Evolutionary conservation across 106 monocot species (phyloP).

Genomic region (Platanthera zijinensis): DNA sequence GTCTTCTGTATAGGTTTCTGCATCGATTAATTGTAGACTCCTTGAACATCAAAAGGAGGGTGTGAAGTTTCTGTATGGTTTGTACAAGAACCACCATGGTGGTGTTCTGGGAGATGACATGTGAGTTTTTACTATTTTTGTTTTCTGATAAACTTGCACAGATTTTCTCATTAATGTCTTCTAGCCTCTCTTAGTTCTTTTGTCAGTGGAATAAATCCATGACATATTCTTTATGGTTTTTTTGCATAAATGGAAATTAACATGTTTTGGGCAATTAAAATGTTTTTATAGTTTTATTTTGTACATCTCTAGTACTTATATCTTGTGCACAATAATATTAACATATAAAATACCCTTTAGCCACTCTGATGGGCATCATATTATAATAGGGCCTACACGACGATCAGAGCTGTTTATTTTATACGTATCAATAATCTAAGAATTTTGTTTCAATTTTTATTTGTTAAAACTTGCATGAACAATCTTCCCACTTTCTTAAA

Average conservation of each 20-base stretch:
- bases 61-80: conserved; percentile 63
- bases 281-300: neutral
- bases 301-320: neutral
- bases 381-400: too few relatives aligned
- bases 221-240: neutral
- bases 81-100: conserved; percentile 80
- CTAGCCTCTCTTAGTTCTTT: neutral
- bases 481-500: too few relatives aligned
- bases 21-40: conserved; percentile 81
- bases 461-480: too few relatives aligned
- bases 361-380: neutral
- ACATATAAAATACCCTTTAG: neutral
- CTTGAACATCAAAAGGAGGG: conserved; percentile 88
- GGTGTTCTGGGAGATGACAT: conserved; percentile 99
- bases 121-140: conserved; percentile 32
- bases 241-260: neutral
- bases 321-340: neutral
- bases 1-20: conserved; percentile 57
- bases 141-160: neutral
- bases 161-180: neutral
- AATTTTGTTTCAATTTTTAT: too few relatives aligned
- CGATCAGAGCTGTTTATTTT: too few relatives aligned
- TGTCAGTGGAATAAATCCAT: neutral
- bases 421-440: too few relatives aligned
- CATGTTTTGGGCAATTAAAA: neutral